Base-by-base conservation (phyloP, 805 yeast species). In the Tetrapisispora iriomotensis region DNA sequence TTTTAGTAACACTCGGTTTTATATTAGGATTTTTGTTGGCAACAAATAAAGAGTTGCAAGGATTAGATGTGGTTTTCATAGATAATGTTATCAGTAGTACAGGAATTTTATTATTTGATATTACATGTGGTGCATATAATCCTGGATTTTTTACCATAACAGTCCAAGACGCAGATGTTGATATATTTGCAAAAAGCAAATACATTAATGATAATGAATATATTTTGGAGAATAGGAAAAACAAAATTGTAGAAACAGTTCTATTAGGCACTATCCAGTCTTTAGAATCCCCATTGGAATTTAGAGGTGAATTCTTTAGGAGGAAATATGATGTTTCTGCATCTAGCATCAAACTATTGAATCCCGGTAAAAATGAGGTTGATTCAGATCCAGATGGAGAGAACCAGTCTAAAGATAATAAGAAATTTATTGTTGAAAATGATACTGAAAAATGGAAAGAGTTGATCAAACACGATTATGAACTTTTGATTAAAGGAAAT, bases 1-100 rank as follows among this genome's bases (percentile, higher is more conserved):
- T 71, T 12, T 66, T 85, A n/a, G 59, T 84, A 9, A 65, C 77
- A 1, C 57, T 82, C 23, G 95, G 95, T 1, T 86, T 90, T 52
- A 66, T 82, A 5, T 68, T 80, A 51, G 97, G 97, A 0, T 84
- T 88, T 53, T 63, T 87, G 2, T 64, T 88, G 30, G 96, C 96
- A 0, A 79, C 95, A 1, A 79, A 86, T 15, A 86, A 85, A 49
- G 96, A 90, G 41, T 64, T 90, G 39, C 77, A 80, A 38, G 71
- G 74, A 44, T 79, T 86, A 15, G 62, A 72, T 17, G 73, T 88
- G 8, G 57, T 66, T 2, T 64, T 75, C n/a, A 67, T 88, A 29
- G 74, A 72, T 36, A 84, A 84, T 51, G 72, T 88, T 1, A 65
- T 88, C 10, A 82, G 85, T 3, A 79, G 92, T 37, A 79, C 79